Evolutionary conservation across 148 eudicot species (phyloP).

Genomic region (Rhododendron griersonianum): DNA sequence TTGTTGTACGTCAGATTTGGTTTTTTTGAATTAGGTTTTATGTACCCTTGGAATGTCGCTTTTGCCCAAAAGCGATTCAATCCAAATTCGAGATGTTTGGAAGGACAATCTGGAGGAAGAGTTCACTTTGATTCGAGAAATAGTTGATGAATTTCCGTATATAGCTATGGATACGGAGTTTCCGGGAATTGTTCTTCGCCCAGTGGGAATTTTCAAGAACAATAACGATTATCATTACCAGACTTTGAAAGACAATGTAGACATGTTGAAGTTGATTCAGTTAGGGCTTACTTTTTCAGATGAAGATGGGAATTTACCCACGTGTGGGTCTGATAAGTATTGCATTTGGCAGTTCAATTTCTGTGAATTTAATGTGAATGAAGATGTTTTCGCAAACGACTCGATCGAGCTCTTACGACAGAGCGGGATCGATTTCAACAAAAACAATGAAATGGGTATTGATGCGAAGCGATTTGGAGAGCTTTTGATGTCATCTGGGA

Average conservation of each 20-base stretch:
- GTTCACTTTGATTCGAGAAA: slow-evolving; percentile 33
- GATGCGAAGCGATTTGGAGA: slow-evolving; percentile 40
- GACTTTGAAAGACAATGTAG: slow-evolving; percentile 44
- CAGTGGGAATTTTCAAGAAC: slow-evolving; percentile 45
- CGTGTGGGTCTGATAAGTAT: slow-evolving; percentile 31
- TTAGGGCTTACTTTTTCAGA: slow-evolving; percentile 45
- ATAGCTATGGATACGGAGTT: slow-evolving; percentile 52
- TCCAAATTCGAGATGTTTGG: slow-evolving; percentile 47
- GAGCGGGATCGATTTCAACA: slow-evolving; percentile 41
- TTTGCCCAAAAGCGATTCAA: slow-evolving; percentile 33
- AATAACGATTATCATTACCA: slow-evolving; percentile 40
- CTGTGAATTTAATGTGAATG: slow-evolving; percentile 36
- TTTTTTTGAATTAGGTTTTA: slow-evolving; percentile 6
- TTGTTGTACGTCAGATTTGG: neutral
- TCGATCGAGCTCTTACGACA: slow-evolving; percentile 40
- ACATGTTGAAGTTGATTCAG: slow-evolving; percentile 43
- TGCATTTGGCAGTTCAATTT: slow-evolving; percentile 53
- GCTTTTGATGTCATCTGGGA: slow-evolving; percentile 50
- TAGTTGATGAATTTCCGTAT: slow-evolving; percentile 42
- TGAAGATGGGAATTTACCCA: slow-evolving; percentile 40
- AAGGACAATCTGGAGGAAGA: slow-evolving; percentile 41
- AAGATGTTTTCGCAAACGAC: slow-evolving; percentile 38
- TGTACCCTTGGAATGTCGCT: slow-evolving; percentile 26
- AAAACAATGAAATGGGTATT: slow-evolving; percentile 35
- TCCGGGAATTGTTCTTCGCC: slow-evolving; percentile 42